Conservation (phyloP, 1,284 basidiomycete species). For the Boletus coffeatus region DNA sequence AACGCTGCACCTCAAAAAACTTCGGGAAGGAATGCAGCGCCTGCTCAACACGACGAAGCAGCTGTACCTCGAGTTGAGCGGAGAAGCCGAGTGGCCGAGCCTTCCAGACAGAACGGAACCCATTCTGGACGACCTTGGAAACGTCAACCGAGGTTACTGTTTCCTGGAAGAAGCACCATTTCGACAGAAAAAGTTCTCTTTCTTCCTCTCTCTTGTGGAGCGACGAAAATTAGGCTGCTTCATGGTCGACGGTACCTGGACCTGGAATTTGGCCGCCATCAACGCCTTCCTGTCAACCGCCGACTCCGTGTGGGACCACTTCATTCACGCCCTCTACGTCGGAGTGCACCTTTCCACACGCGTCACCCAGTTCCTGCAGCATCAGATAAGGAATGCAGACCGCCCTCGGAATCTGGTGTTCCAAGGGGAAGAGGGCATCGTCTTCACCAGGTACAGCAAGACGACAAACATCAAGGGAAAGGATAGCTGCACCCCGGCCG, state of each 20-base stretch:
- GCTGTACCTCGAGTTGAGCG: not conserved
- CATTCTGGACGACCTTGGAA: slow-evolving; percentile 2
- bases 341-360: not conserved
- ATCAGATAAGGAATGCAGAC: slow-evolving; percentile 4
- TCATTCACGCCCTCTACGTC: slow-evolving; percentile 1
- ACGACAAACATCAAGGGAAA: not conserved
- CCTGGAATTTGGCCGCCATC: not conserved
- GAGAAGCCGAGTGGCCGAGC: not conserved
- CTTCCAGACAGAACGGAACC: not conserved
- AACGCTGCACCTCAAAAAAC: not conserved
- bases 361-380: not conserved
- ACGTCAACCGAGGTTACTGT: slow-evolving; percentile 1
- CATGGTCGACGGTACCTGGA: not conserved
- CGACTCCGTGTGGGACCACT: not conserved
- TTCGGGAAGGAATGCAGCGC: not conserved
- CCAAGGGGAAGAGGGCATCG: slow-evolving; percentile 2
- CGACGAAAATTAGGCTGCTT: not conserved
- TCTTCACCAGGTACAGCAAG: slow-evolving; percentile 6
- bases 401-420: slow-evolving; percentile 1
- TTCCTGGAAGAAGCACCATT: slow-evolving; percentile 8
- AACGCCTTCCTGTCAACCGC: not conserved
- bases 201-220: slow-evolving; percentile 2
- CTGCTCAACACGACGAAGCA: not conserved
- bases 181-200: not conserved
- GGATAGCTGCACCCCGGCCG: slow-evolving; percentile 7